A percentile compares a stretch with the other conserved stretches of the same genome.
These are phyloP conservation scores for Actinomucor elegans DNA, from an alignment of 371 early-diverging fungal genomes.

Conservation along the genomic window DNA sequence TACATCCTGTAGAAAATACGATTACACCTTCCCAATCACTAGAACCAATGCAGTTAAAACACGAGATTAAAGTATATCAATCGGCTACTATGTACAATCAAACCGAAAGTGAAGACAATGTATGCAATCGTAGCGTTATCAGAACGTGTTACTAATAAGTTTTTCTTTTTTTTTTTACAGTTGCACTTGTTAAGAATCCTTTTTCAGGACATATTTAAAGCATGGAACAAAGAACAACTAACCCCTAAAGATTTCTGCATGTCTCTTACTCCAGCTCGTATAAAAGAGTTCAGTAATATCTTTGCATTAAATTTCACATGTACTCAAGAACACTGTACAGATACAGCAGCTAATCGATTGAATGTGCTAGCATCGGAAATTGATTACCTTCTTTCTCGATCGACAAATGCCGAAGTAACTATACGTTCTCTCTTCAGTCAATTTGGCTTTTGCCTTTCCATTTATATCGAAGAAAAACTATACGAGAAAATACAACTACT, in stretches of 20 bases:
- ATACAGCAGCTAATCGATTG: background rate
- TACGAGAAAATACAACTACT: background rate
- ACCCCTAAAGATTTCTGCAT: background rate
- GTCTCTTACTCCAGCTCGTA: background rate
- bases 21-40: too few species aligned
- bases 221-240: background rate
- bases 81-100: too few species aligned
- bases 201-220: background rate
- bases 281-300: background rate
- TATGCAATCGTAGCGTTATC: too few species aligned
- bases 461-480: background rate
- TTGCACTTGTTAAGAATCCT: background rate
- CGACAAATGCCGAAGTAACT: background rate
- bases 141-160: too few species aligned
- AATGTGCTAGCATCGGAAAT: background rate
- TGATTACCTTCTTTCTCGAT: background rate
- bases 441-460: background rate
- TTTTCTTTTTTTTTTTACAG: background rate
- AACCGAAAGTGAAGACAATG: too few species aligned
- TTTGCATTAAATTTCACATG: background rate
- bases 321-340: background rate
- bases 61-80: too few species aligned
- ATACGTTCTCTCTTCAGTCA: background rate
- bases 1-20: too few species aligned
- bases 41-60: too few species aligned